Conservation (phyloP, 208 protist species). For the Polymyxa betae region DNA sequence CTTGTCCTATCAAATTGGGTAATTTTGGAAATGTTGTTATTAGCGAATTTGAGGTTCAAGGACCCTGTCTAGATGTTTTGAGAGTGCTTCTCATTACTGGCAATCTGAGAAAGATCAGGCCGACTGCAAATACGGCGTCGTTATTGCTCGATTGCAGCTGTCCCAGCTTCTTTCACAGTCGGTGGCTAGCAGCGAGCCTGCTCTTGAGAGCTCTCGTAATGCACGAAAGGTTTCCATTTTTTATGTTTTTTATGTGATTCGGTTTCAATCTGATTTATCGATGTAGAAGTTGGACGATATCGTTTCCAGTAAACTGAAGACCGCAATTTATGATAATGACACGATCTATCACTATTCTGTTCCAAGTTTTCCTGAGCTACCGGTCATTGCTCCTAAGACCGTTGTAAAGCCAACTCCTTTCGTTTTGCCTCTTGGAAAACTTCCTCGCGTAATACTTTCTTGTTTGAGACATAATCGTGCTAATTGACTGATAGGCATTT, state of each 20-base stretch:
- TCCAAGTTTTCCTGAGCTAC: background rate
- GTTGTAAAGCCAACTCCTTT: slow-evolving; percentile 28
- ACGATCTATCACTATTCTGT: slow-evolving; percentile 47
- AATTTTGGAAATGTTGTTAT: background rate
- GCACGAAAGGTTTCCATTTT: background rate
- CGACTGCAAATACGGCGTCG: background rate
- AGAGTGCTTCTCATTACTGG: slow-evolving; percentile 29
- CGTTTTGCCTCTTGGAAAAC: background rate
- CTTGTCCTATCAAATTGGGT: background rate
- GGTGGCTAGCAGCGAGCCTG: background rate
- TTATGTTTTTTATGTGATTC: background rate
- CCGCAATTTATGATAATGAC: slow-evolving; percentile 25
- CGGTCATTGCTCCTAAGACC: background rate
- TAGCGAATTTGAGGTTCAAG: background rate
- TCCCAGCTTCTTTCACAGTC: background rate
- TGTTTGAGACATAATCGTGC: background rate
- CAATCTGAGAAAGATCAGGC: slow-evolving; percentile 28
- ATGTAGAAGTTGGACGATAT: slow-evolving; percentile 15
- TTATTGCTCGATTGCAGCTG: slow-evolving; percentile 17
- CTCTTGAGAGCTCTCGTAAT: background rate
- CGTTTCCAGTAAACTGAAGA: background rate
- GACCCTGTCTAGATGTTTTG: background rate
- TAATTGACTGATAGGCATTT: background rate
- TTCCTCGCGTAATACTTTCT: background rate
- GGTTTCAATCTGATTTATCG: background rate